These are phyloP conservation scores for Picochlorum sp. DNA, from an alignment of 139 green algal species.

Conservation along the genomic window DNA sequence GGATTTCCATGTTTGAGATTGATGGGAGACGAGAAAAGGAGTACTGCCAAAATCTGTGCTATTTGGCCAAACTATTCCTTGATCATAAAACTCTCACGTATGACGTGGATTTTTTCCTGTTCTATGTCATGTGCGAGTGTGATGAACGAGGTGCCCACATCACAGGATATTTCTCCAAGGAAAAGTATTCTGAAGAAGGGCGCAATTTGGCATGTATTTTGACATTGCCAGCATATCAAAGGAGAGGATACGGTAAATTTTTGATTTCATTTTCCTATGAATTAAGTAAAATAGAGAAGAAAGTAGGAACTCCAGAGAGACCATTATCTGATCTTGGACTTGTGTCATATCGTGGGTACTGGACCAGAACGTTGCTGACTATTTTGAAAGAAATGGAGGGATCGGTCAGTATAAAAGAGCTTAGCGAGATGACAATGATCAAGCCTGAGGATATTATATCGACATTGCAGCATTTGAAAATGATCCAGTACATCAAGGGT, in stretches of 20 bases:
- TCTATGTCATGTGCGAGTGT: slow-evolving; percentile 97
- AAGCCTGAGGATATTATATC: slow-evolving; percentile 94
- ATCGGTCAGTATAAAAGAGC: slow-evolving; percentile 85
- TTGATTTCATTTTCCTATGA: slow-evolving; percentile 98
- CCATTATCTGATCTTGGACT: slow-evolving; percentile 93
- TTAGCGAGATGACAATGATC: slow-evolving; percentile 88
- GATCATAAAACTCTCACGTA: slow-evolving; percentile 99
- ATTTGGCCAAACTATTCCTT: slow-evolving; percentile 98
- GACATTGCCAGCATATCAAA: slow-evolving; percentile 92
- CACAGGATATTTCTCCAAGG: slow-evolving; percentile 65
- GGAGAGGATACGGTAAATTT: slow-evolving; percentile 98
- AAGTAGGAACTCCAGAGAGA: slow-evolving; percentile 94
- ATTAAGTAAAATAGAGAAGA: slow-evolving; percentile 93
- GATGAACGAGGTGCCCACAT: slow-evolving; percentile 94
- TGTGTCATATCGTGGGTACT: slow-evolving; percentile 92
- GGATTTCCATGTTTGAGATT: slow-evolving; percentile 86
- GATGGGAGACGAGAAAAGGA: slow-evolving; percentile 69
- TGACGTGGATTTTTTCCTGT: slow-evolving; percentile 99
- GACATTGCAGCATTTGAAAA: slow-evolving; percentile 77
- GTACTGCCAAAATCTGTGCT: slow-evolving; percentile 97
- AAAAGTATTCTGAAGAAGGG: slow-evolving; percentile 80
- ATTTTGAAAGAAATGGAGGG: slow-evolving; percentile 62
- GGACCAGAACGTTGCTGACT: slow-evolving; percentile 86
- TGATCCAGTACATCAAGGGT: slow-evolving; percentile 91
- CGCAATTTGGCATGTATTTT: slow-evolving; percentile 99